phyloP scores from a whole-genome alignment of 345 rosid species.

The Sonneratia caseolaris region DNA sequence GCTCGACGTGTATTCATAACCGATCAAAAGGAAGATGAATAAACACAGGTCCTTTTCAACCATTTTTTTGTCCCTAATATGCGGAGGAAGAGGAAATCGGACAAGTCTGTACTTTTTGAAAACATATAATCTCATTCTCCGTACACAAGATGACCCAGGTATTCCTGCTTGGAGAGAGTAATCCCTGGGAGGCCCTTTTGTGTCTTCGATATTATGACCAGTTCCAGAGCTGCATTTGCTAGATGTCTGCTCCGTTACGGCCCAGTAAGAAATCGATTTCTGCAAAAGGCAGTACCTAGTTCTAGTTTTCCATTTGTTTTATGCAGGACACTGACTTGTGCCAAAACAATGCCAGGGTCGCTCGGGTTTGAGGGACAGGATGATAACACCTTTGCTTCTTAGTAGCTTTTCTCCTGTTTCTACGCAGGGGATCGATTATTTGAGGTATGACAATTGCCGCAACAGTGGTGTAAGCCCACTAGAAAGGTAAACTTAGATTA shows the following conservation, averaged over 20 bases:
- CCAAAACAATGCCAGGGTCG: slow-evolving; percentile 45
- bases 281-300: not conserved
- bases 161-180: too few species aligned
- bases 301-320: not conserved
- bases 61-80: too few species aligned
- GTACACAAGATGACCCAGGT: too few species aligned
- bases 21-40: not conserved
- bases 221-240: too few species aligned
- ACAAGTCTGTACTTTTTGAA: too few species aligned
- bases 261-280: not conserved
- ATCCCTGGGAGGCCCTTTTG: too few species aligned
- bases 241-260: not conserved
- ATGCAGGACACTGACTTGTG: slow-evolving; percentile 31
- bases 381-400: slow-evolving; percentile 45
- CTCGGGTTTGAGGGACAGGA: slow-evolving; percentile 42
- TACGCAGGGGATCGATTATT: slow-evolving; percentile 29
- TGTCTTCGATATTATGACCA: too few species aligned
- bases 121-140: too few species aligned
- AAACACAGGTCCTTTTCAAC: not conserved
- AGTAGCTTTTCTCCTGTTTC: slow-evolving; percentile 9
- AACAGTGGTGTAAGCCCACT: slow-evolving; percentile 19
- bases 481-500: slow-evolving; percentile 12
- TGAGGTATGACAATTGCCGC: slow-evolving; percentile 32
- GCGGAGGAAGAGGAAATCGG: too few species aligned
- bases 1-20: too few species aligned